These are phyloP conservation scores for Seiridium unicorne DNA, from an alignment of 2,329 filamentous ascomycete genomes.

Conservation along the genomic window DNA sequence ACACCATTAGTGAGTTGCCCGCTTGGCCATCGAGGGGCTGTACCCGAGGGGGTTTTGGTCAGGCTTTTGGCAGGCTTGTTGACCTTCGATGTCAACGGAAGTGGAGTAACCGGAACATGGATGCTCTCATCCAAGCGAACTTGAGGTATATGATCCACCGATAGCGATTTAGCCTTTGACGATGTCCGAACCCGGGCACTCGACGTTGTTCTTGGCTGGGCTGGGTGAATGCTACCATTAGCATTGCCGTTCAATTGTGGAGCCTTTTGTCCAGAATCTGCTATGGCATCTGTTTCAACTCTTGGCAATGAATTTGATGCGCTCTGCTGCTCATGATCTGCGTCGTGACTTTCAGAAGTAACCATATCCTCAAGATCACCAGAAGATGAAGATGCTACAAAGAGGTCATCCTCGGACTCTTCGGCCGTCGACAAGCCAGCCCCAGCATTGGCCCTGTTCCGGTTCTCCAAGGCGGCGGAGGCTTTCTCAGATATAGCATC, in stretches of 20 bases:
- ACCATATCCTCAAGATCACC: conserved; percentile 2
- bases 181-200: conserved; percentile 27
- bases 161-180: conserved; percentile 21
- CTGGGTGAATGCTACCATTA: conserved; percentile 11
- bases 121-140: conserved; percentile 16
- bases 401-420: conserved; percentile 4
- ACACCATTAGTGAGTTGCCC: conserved; percentile 10
- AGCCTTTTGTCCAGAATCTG: conserved; percentile 13
- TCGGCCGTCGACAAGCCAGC: not conserved
- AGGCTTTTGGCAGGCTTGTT: conserved; percentile 22
- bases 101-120: conserved; percentile 16
- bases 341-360: not conserved
- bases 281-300: conserved; percentile 7
- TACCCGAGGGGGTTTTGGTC: conserved; percentile 16
- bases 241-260: conserved; percentile 8
- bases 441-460: not conserved
- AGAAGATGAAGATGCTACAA: conserved; percentile 6
- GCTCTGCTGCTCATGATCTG: not conserved
- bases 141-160: conserved; percentile 6
- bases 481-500: conserved; percentile 44
- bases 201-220: conserved; percentile 24
- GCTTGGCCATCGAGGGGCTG: conserved; percentile 17
- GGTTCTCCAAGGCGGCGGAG: not conserved
- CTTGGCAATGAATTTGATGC: not conserved
- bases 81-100: conserved; percentile 12